A percentile compares a stretch with the other conserved stretches of the same genome.
Conservation (phyloP, 163 green algal species). For the Dunaliella salina region DNA sequence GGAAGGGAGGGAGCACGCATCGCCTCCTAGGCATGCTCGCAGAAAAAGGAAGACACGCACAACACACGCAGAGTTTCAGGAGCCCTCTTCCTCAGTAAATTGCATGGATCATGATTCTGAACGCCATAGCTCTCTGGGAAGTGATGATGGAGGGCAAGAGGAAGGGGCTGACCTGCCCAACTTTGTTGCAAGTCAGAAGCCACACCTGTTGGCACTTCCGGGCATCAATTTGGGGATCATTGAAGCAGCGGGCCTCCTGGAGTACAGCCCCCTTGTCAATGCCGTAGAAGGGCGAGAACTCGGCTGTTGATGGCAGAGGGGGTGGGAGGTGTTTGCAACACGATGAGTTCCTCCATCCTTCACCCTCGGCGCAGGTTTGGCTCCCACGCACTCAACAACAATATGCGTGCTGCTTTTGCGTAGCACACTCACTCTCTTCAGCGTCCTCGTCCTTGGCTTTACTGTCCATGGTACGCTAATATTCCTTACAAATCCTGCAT, state of each 20-base stretch:
- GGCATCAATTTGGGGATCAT: conserved; percentile 92
- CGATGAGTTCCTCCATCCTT: not conserved
- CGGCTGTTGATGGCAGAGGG: conserved; percentile 72
- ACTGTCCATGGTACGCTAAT: conserved; percentile 57
- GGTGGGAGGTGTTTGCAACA: not conserved
- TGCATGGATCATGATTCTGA: too few relatives aligned
- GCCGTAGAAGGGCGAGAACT: conserved; percentile 98
- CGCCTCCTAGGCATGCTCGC: too few relatives aligned
- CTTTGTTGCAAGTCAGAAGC: not conserved
- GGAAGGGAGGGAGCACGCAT: too few relatives aligned
- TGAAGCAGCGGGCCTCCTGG: conserved; percentile 90
- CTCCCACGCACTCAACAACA: not conserved
- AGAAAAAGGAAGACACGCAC: too few relatives aligned
- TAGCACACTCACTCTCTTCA: conserved; percentile 78
- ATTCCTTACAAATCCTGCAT: too few relatives aligned
- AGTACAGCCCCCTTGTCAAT: conserved; percentile 99
- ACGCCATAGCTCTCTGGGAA: too few relatives aligned
- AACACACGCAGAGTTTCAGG: too few relatives aligned
- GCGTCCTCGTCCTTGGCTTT: conserved; percentile 96
- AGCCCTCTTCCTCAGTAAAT: too few relatives aligned
- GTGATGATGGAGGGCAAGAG: too few relatives aligned
- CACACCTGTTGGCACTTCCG: conserved; percentile 88
- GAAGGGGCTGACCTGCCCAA: too few relatives aligned
- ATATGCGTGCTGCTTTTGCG: not conserved
- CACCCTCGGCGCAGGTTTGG: not conserved